These are phyloP conservation scores for Kingdonia uniflora DNA, from an alignment of 164 flowering plant genomes.

Conservation along the genomic window DNA sequence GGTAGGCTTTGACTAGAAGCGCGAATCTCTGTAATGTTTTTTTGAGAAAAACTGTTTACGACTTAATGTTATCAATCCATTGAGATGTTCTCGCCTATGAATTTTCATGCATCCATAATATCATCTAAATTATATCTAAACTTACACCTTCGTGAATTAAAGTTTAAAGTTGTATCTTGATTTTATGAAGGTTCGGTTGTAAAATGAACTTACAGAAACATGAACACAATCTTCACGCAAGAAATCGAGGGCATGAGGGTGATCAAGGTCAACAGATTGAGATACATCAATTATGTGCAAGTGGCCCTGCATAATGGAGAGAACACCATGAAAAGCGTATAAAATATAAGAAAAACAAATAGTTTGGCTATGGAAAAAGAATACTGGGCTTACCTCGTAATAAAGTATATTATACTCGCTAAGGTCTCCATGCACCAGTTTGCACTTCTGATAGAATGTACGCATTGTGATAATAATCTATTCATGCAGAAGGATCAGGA, in stretches of 20 bases:
- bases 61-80: too few relatives aligned
- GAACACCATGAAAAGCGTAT: not conserved
- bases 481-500: conserved; percentile 1
- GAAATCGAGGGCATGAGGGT: conserved; percentile 89
- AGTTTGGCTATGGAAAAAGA: not conserved
- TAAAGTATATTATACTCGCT: conserved; percentile 95
- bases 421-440: conserved; percentile 97
- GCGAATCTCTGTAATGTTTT: too few relatives aligned
- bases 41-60: too few relatives aligned
- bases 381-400: conserved; percentile 52
- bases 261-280: conserved; percentile 97
- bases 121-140: too few relatives aligned
- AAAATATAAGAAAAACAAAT: not conserved
- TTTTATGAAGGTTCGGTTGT: not conserved
- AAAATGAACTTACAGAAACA: conserved; percentile 60
- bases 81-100: too few relatives aligned
- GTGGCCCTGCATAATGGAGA: conserved; percentile 49
- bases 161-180: too few relatives aligned
- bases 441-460: conserved; percentile 86
- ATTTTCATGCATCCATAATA: too few relatives aligned
- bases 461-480: conserved; percentile 84
- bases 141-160: too few relatives aligned
- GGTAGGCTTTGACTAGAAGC: too few relatives aligned
- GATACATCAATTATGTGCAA: conserved; percentile 93
- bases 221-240: conserved; percentile 85